Evolutionary conservation across 1,139 yeast species (phyloP), one percentile per base, ranked within the genome.

Genomic region (Debaryomyces sp.): DNA sequence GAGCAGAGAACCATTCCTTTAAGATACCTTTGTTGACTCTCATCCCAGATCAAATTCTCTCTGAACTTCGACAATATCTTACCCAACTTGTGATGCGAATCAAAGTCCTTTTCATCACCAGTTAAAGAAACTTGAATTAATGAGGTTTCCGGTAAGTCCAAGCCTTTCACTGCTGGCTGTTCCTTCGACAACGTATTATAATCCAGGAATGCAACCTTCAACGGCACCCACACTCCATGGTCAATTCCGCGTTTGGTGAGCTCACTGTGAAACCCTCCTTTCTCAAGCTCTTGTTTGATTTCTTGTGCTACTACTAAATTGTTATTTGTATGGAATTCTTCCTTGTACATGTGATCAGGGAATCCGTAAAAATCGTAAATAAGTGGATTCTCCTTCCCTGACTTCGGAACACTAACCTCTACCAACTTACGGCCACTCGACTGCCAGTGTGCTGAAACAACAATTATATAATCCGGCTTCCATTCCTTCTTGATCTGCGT

Each of bases 171-270:
- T 15, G 50, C 54, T 17, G 59, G 59, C 8, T 53, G 55, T 4
- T 54, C 44, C 13, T 60, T 54, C 33, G 72, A 71, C 22, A 50
- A 47, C 7, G 61, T 54, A 12, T 63, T 63, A 41, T 70, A 54
- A 36, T 75, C 72, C 21, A 83, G 77, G 57, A 87, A 86, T 2
- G 89, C 90, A 23, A 85, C 87, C 58, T 85, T 84, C 50, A 85
- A 75, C 0, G 95, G 92, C 1, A 85, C 90, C 91, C 94, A 88
- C 3, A 78, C 86, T 1, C 96, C 96, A 64, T 88, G 96, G 61
- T 88, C 96, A 18, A 88, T 64, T 4, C 95, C 95, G 48, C 95
- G 71, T 17, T 67, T 62, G 17, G 75, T 68, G 17, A 81, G 54
- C 29, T 67, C 66, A 1, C 83, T 67, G 1, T 69, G 57, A 42